Evolutionary conservation across 306 rosid species (phyloP), one percentile per base, ranked within the genome.

Genomic region (Medicago ruthenica): DNA sequence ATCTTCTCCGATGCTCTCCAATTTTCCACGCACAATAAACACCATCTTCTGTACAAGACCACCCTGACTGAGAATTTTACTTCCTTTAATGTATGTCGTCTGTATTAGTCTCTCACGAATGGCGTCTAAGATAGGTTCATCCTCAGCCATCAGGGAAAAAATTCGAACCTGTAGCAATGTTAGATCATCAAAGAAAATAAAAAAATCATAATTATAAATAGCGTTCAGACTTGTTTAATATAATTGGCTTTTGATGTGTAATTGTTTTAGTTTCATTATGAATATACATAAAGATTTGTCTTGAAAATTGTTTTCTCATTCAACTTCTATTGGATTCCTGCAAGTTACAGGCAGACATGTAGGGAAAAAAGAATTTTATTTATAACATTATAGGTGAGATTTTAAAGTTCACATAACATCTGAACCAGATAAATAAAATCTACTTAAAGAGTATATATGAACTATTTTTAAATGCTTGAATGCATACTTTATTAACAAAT

Each of bases 31-130:
- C 61, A 91, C 97, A 14, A 93, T 79, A 50, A 93, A 91, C 66
- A 88, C 87, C 97, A 93, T 93, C 81, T 89, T 93, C 78, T 89
- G 93, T 11, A 93, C 71, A 14, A 88, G 83, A 73, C 92, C 83
- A 24, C 96, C 92, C 0, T 20, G 74, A 71, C 76, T 42, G 62
- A 93, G 71, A 66, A 89, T 80, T 73, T 7, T 86, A 86, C 98
- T 86, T 77, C 91, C 97, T 80, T 86, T 76, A 50, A 93, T 93
- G 79, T 93, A 91, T 22, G 93, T 91, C 60, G 79, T 89, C 67
- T 86, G 98, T 71, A 84, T 81, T 57, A 93, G 79, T 85, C 83
- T 87, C 83, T 83, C 93, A 60, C 97, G 85, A 55, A 93, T 83
- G 55, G 81, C 89, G 6, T 65, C 74, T 50, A 70, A 70, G 45